These are phyloP conservation scores for Phyllosticta capitalensis DNA, from an alignment of 2,329 filamentous ascomycete species.

Conservation along the genomic window DNA sequence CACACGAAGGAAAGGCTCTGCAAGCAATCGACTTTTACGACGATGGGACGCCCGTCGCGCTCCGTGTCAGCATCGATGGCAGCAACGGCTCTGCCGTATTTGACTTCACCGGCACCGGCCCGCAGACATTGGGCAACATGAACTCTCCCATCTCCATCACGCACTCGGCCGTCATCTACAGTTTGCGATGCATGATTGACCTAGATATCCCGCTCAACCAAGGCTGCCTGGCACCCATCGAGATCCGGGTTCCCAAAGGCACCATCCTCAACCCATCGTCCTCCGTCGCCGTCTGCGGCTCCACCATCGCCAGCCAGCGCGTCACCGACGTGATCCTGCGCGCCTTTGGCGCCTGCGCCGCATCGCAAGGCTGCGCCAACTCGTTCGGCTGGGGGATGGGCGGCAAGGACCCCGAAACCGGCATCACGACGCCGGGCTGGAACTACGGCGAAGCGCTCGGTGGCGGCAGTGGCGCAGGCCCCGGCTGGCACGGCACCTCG, in stretches of 20 bases:
- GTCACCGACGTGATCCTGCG: slow-evolving; percentile 18
- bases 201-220: slow-evolving; percentile 33
- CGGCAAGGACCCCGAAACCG: slow-evolving; percentile 15
- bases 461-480: slow-evolving; percentile 26
- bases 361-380: slow-evolving; percentile 17
- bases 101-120: slow-evolving; percentile 30
- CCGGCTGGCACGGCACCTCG: slow-evolving; percentile 22
- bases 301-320: slow-evolving; percentile 14
- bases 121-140: slow-evolving; percentile 28
- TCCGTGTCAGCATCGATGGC: slow-evolving; percentile 25
- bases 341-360: slow-evolving; percentile 14
- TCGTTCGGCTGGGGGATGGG: slow-evolving; percentile 22
- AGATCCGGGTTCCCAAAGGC: slow-evolving; percentile 24
- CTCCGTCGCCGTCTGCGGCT: slow-evolving; percentile 22
- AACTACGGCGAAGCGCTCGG: slow-evolving; percentile 29
- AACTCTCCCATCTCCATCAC: slow-evolving; percentile 29
- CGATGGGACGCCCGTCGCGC: slow-evolving; percentile 28
- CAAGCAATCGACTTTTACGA: slow-evolving; percentile 27
- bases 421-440: slow-evolving; percentile 19
- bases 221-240: slow-evolving; percentile 29
- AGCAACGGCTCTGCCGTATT: slow-evolving; percentile 26
- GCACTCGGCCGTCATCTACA: slow-evolving; percentile 32
- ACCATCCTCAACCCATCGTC: slow-evolving; percentile 26
- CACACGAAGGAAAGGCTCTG: slow-evolving; percentile 1
- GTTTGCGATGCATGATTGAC: slow-evolving; percentile 27